phyloP scores from a whole-genome alignment of 108 stramenopile genomes.

The Nitzschia palea region DNA sequence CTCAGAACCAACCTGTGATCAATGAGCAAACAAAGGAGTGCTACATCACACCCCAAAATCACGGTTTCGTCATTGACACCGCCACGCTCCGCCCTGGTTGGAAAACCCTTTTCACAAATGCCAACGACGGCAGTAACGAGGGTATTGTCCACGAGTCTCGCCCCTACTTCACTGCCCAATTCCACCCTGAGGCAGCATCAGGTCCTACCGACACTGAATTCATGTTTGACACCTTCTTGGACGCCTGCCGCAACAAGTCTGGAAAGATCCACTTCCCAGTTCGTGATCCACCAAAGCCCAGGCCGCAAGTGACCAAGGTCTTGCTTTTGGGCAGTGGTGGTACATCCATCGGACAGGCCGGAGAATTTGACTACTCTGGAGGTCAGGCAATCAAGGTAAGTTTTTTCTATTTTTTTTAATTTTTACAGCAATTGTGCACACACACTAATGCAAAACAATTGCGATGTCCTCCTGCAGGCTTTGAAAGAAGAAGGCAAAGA shows the following conservation, averaged over 20 bases:
- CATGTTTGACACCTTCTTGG: slow-evolving; percentile 97
- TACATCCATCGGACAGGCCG: slow-evolving; percentile 98
- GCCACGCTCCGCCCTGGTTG: slow-evolving; percentile 83
- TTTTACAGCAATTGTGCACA: no score
- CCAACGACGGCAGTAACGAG: slow-evolving; percentile 97
- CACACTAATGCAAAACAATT: neutral
- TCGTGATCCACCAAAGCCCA: slow-evolving; percentile 58
- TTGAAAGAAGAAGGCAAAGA: slow-evolving; percentile 98
- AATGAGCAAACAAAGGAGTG: slow-evolving; percentile 93
- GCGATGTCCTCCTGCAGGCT: slow-evolving; percentile 48
- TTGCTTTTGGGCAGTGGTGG: slow-evolving; percentile 97
- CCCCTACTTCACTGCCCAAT: slow-evolving; percentile 98
- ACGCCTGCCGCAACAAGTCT: slow-evolving; percentile 63
- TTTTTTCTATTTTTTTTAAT: neutral
- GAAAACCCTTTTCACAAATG: slow-evolving; percentile 94
- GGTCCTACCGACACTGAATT: slow-evolving; percentile 98
- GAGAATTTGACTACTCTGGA: slow-evolving; percentile 99
- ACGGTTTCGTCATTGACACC: slow-evolving; percentile 93
- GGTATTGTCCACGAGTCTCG: slow-evolving; percentile 93
- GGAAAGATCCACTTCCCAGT: slow-evolving; percentile 75
- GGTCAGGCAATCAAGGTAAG: slow-evolving; percentile 95
- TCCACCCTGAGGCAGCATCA: slow-evolving; percentile 95
- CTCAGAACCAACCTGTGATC: slow-evolving; percentile 97
- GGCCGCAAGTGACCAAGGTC: slow-evolving; percentile 88
- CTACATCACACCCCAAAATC: slow-evolving; percentile 99